Evolutionary conservation across 176 grass and related monocot species (phyloP).

Genomic region (Triticum monococcum): DNA sequence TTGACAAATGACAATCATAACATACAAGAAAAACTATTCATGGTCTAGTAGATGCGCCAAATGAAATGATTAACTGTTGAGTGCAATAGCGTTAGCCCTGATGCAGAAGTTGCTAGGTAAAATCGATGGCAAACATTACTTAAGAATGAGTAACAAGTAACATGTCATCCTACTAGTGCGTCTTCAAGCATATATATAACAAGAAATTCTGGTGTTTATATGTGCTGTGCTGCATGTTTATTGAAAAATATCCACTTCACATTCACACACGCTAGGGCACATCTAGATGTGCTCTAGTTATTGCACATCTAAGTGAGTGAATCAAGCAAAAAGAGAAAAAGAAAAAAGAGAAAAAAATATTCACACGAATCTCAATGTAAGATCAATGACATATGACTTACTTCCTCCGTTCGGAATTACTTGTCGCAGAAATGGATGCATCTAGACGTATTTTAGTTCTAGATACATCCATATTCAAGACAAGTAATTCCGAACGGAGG

Average conservation of each 20-base stretch:
- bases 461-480: too few relatives aligned
- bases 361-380: too few relatives aligned
- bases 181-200: not conserved
- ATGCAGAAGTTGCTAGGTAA: not conserved
- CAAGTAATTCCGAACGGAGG: too few relatives aligned
- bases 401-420: too few relatives aligned
- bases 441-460: too few relatives aligned
- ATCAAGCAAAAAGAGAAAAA: too few relatives aligned
- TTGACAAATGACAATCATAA: not conserved
- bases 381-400: too few relatives aligned
- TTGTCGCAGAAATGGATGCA: too few relatives aligned
- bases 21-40: slow-evolving; percentile 5
- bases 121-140: not conserved
- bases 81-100: not conserved
- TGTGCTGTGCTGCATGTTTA: not conserved
- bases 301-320: too few relatives aligned
- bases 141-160: not conserved
- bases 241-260: not conserved
- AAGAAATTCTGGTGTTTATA: not conserved
- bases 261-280: not conserved
- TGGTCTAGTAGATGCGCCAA: not conserved
- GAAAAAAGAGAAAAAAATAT: too few relatives aligned
- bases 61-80: not conserved
- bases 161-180: not conserved
- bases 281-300: too few relatives aligned